These are phyloP conservation scores for Toxicodendron radicans DNA, from an alignment of 345 rosid genomes.

Conservation along the genomic window DNA sequence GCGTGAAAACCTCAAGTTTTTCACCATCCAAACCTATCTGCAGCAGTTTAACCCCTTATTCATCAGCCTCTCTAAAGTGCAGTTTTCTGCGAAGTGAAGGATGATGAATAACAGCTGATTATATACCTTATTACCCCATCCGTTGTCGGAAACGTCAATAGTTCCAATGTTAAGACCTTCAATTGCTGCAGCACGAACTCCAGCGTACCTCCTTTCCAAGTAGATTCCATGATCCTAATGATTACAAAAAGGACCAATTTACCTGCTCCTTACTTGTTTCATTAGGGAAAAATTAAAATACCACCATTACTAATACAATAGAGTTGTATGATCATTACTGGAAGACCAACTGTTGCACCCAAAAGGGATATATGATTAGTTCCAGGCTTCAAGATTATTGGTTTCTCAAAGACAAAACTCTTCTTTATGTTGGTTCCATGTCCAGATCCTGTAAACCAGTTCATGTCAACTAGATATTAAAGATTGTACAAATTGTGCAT, in stretches of 20 bases:
- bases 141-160: slow-evolving; percentile 38
- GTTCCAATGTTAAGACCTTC: slow-evolving; percentile 51
- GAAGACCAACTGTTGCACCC: slow-evolving; percentile 40
- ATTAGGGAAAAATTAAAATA: background rate
- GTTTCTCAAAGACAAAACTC: slow-evolving; percentile 44
- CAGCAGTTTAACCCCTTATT: background rate
- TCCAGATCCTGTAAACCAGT: slow-evolving; percentile 33
- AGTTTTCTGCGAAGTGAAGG: background rate
- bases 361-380: slow-evolving; percentile 35
- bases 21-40: slow-evolving; percentile 47
- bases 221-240: slow-evolving; percentile 47
- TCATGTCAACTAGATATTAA: background rate
- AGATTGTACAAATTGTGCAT: background rate
- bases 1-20: slow-evolving; percentile 24
- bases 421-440: slow-evolving; percentile 47
- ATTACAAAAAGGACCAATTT: background rate
- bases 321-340: slow-evolving; percentile 24
- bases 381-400: slow-evolving; percentile 38
- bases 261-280: background rate
- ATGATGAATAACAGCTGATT: background rate
- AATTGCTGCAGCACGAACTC: slow-evolving; percentile 35
- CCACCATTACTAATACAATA: background rate
- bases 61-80: background rate
- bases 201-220: slow-evolving; percentile 45
- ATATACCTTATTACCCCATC: slow-evolving; percentile 51